phyloP scores from a whole-genome alignment of 768 basidiomycete species.

The Fomitopsis serialis region DNA sequence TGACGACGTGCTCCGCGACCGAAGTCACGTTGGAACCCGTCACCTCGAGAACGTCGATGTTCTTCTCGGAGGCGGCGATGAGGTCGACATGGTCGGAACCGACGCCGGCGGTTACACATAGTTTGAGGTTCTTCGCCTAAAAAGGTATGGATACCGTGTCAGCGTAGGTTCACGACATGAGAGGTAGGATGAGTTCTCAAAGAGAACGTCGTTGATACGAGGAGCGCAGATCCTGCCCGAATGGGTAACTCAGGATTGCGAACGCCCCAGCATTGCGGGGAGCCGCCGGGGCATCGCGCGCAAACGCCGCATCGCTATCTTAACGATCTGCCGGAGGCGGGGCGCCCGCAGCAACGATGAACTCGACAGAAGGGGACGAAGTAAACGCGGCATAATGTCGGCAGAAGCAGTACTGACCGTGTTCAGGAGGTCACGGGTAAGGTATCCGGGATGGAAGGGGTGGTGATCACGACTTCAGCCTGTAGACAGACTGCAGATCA shows the following conservation, averaged over 20 bases:
- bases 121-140: constrained; percentile 76
- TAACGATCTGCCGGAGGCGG: too few relatives aligned
- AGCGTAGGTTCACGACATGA: too few relatives aligned
- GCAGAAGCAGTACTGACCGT: constrained; percentile 38
- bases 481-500: constrained; percentile 17
- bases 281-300: too few relatives aligned
- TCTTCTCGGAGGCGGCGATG: constrained; percentile 76
- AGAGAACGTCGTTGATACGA: too few relatives aligned
- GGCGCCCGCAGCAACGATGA: too few relatives aligned
- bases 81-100: constrained; percentile 90
- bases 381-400: neutral
- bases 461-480: constrained; percentile 79
- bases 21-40: constrained; percentile 89
- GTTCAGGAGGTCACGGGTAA: constrained; percentile 65
- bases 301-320: too few relatives aligned
- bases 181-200: too few relatives aligned
- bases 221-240: too few relatives aligned
- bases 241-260: too few relatives aligned
- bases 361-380: neutral
- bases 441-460: constrained; percentile 83
- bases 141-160: neutral
- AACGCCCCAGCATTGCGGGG: too few relatives aligned
- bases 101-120: constrained; percentile 88
- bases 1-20: constrained; percentile 87
- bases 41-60: constrained; percentile 64